phyloP scores from a whole-genome alignment of 495 filamentous ascomycete species.

The Cetradonia linearis region DNA sequence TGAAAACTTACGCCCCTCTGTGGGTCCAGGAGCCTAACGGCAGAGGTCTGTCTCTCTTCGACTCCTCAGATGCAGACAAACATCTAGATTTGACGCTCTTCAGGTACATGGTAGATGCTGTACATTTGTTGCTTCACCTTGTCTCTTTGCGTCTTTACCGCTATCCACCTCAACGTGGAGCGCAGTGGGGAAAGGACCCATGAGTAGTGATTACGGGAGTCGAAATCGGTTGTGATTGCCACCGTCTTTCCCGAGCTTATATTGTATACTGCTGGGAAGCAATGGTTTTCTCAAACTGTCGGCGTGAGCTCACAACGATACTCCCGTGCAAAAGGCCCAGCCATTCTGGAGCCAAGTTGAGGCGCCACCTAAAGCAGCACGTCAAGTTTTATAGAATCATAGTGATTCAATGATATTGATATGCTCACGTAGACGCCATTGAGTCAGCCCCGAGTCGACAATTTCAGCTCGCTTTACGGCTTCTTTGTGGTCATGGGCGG shows the following conservation, averaged over 20 bases:
- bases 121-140: conserved; percentile 30
- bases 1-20: conserved; percentile 9
- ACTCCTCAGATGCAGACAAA: not conserved
- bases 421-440: not conserved
- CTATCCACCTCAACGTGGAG: conserved; percentile 28
- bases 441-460: not conserved
- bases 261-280: conserved; percentile 13
- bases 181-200: not conserved
- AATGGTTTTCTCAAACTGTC: conserved; percentile 2
- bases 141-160: conserved; percentile 28
- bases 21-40: conserved; percentile 28
- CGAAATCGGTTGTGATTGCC: conserved; percentile 15
- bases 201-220: conserved; percentile 8
- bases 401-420: not conserved
- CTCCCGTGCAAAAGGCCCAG: not conserved
- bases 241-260: conserved; percentile 18
- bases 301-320: not conserved
- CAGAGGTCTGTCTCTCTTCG: conserved; percentile 16
- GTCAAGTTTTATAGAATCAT: not conserved
- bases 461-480: conserved; percentile 20
- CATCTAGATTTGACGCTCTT: not conserved
- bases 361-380: not conserved
- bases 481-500: conserved; percentile 36
- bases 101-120: conserved; percentile 28
- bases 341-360: conserved; percentile 4